phyloP scores from a whole-genome alignment of 1,139 yeast genomes.

The Spencermartinsiella ligniputridi region DNA sequence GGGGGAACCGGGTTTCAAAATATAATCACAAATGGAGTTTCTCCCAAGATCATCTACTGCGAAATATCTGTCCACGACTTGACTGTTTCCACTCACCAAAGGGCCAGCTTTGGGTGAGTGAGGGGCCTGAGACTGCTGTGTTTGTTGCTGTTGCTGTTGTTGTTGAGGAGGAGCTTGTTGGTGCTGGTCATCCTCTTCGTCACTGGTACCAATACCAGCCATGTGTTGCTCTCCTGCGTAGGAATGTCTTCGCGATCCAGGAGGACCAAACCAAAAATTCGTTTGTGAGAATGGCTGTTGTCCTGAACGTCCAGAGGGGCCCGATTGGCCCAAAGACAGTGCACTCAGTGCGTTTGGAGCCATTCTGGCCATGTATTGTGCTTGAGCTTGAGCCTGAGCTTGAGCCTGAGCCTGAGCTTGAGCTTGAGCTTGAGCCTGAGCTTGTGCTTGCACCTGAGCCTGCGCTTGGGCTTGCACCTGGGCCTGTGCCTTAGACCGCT shows the following conservation, averaged over 20 bases:
- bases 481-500: not conserved
- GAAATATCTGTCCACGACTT: constrained; percentile 22
- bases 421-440: not conserved
- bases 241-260: constrained; percentile 23
- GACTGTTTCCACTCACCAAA: not conserved
- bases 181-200: constrained; percentile 1
- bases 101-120: constrained; percentile 3
- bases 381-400: not conserved
- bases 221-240: constrained; percentile 22
- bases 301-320: not conserved
- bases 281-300: not conserved
- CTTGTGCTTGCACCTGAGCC: not conserved
- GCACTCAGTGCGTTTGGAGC: not conserved
- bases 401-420: not conserved
- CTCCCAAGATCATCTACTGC: constrained; percentile 24
- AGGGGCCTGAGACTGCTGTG: constrained; percentile 9
- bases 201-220: not conserved
- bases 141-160: constrained; percentile 9
- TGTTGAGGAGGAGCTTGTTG: constrained; percentile 8
- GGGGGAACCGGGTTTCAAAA: constrained; percentile 6
- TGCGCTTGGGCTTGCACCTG: not conserved
- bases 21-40: constrained; percentile 15
- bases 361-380: not conserved
- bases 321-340: not conserved
- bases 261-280: constrained; percentile 9